Conservation (phyloP, 257 asterid species). For the Plantago elongata region DNA sequence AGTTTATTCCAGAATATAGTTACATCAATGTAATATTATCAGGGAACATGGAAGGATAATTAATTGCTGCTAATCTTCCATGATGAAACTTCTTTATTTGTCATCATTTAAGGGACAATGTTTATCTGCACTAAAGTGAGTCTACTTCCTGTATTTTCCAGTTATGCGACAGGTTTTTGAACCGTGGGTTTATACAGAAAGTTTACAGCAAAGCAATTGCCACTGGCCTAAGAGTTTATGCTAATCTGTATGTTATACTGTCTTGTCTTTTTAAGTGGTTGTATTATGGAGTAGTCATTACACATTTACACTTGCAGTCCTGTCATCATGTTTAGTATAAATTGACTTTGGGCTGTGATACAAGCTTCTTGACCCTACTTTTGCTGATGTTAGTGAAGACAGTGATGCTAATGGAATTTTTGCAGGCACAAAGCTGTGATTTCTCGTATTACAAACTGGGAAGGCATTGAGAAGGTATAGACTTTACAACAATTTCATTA, state of each 20-base stretch:
- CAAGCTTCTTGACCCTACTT: constrained; percentile 4
- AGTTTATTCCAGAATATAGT: constrained; percentile 18
- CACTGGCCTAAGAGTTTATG: constrained; percentile 72
- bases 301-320: not conserved
- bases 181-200: constrained; percentile 62
- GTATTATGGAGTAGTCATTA: not conserved
- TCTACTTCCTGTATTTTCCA: constrained; percentile 26
- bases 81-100: not conserved
- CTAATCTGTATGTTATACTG: constrained; percentile 44
- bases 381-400: not conserved
- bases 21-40: not conserved
- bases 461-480: constrained; percentile 13
- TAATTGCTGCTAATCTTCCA: not conserved
- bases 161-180: constrained; percentile 88
- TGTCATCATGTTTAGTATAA: not conserved
- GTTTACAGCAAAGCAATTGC: constrained; percentile 68
- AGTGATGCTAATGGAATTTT: not conserved
- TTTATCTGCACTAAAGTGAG: constrained; percentile 20
- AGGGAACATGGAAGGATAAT: not conserved
- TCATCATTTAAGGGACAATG: not conserved
- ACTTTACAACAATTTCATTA: not conserved
- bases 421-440: constrained; percentile 13
- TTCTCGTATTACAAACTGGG: constrained; percentile 16
- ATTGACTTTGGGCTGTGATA: not conserved
- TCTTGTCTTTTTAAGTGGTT: constrained; percentile 8